Conservation (phyloP, 768 basidiomycete species). For the Phylloporus sp. region DNA sequence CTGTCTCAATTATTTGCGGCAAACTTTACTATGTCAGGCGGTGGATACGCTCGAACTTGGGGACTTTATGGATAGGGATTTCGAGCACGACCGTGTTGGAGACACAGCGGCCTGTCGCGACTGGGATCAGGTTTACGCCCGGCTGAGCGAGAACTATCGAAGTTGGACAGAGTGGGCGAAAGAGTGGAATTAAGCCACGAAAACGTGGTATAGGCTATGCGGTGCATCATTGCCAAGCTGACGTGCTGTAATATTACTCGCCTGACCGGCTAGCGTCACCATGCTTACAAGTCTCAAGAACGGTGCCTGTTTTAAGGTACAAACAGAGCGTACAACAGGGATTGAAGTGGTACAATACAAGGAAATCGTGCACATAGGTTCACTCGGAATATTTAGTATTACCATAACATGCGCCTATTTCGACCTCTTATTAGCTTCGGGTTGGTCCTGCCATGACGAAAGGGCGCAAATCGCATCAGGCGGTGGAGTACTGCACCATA, state of each 20-base stretch:
- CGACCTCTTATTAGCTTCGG: too few relatives aligned
- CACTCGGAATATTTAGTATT: too few relatives aligned
- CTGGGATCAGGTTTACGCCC: conserved; percentile 4
- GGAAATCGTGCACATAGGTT: too few relatives aligned
- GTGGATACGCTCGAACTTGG: conserved; percentile 13
- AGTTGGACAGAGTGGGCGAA: conserved; percentile 8
- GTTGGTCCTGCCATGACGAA: too few relatives aligned
- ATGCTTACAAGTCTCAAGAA: too few relatives aligned
- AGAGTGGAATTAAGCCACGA: conserved; percentile 8
- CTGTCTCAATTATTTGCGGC: conserved; percentile 14
- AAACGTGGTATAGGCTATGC: too few relatives aligned
- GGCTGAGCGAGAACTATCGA: conserved; percentile 4
- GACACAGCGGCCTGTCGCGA: conserved; percentile 13
- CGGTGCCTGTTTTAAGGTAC: too few relatives aligned
- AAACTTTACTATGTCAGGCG: conserved; percentile 12
- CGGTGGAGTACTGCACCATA: conserved; percentile 10
- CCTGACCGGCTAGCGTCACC: too few relatives aligned
- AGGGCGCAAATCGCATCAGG: neutral
- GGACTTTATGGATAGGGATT: conserved; percentile 14
- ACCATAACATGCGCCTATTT: too few relatives aligned
- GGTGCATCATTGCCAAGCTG: neutral
- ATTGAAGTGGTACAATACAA: too few relatives aligned
- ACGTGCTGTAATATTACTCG: neutral
- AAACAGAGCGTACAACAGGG: too few relatives aligned
- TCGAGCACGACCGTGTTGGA: conserved; percentile 6